These are phyloP conservation scores for Kodamaea hsintzibuensis DNA, from an alignment of 805 yeast species.

Conservation along the genomic window DNA sequence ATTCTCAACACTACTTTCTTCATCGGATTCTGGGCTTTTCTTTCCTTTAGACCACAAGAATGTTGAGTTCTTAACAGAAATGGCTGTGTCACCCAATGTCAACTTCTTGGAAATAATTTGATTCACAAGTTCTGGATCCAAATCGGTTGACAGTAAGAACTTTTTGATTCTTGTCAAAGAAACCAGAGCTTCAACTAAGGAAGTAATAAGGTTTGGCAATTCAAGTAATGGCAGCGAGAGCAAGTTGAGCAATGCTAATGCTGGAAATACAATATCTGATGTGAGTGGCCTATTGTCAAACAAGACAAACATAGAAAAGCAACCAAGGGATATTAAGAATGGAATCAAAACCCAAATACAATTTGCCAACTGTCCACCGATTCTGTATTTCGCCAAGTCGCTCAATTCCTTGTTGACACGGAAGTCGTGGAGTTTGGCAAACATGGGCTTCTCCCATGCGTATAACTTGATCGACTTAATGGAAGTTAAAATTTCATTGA, in stretches of 20 bases:
- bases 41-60: conserved; percentile 22
- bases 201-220: conserved; percentile 58
- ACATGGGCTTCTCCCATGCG: conserved; percentile 30
- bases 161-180: conserved; percentile 54
- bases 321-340: conserved; percentile 23
- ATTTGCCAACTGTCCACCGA: conserved; percentile 12
- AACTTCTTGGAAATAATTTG: background rate
- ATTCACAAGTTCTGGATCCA: conserved; percentile 14
- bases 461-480: conserved; percentile 28
- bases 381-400: conserved; percentile 17
- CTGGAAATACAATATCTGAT: conserved; percentile 30
- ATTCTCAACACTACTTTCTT: background rate
- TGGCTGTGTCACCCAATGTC: conserved; percentile 18
- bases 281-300: conserved; percentile 19
- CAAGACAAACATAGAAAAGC: conserved; percentile 21
- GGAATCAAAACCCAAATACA: conserved; percentile 29
- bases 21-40: conserved; percentile 4
- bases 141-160: conserved; percentile 38
- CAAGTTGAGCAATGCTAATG: conserved; percentile 32
- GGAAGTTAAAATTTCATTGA: conserved; percentile 23
- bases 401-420: conserved; percentile 23
- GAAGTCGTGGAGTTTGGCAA: conserved; percentile 18
- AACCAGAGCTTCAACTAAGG: conserved; percentile 59
- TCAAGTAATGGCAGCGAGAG: conserved; percentile 59
- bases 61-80: conserved; percentile 18